Percentiles rank a stretch among this genome's conserved stretches.
Conservation (phyloP, 768 basidiomycete species). For the Suillus sp. region DNA sequence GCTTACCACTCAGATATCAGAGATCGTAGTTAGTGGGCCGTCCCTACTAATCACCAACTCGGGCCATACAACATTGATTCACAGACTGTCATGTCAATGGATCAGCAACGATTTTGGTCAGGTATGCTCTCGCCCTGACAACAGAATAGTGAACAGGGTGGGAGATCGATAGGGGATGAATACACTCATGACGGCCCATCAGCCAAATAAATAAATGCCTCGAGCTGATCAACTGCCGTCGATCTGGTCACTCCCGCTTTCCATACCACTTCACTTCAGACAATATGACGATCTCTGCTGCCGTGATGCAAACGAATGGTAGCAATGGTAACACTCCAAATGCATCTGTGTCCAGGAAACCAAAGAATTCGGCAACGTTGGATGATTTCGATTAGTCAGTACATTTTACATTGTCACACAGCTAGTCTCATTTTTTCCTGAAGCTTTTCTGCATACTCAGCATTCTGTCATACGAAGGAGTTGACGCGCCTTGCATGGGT, state of each 20-base stretch:
- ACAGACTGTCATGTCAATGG: too few species aligned
- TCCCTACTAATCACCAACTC: too few species aligned
- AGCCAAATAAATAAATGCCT: too few species aligned
- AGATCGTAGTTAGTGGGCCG: not conserved
- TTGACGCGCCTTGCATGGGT: conserved; percentile 14
- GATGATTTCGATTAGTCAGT: conserved; percentile 24
- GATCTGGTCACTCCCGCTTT: too few species aligned
- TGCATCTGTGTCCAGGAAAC: conserved; percentile 13
- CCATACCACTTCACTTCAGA: conserved; percentile 21
- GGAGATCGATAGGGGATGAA: too few species aligned
- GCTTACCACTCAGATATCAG: not conserved
- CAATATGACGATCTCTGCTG: conserved; percentile 41
- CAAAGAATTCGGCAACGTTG: conserved; percentile 18
- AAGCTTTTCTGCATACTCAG: conserved; percentile 71
- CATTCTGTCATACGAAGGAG: conserved; percentile 32
- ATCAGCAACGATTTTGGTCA: too few species aligned
- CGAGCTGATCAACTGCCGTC: too few species aligned
- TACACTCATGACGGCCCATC: too few species aligned
- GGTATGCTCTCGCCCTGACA: too few species aligned
- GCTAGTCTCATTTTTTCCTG: conserved; percentile 57
- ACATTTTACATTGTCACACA: conserved; percentile 8
- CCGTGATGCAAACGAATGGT: not conserved
- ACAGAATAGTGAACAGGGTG: too few species aligned
- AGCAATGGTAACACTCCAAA: conserved; percentile 10
- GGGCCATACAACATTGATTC: too few species aligned